Evolutionary conservation across 1,139 yeast species (phyloP).

Genomic region (Hansenula sp.): DNA sequence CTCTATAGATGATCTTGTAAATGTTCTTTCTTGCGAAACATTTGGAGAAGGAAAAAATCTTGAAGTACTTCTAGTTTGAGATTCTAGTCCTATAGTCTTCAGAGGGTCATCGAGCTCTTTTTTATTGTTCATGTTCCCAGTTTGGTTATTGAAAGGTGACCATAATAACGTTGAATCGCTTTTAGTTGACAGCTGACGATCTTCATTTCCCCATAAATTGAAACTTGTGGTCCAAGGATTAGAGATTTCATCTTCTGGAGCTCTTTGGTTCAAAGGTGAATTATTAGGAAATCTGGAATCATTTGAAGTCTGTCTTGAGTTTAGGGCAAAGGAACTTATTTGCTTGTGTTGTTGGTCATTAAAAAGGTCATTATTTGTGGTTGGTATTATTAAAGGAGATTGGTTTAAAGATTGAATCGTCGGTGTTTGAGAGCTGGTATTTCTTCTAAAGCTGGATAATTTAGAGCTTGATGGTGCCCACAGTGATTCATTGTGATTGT

Average conservation of each 20-base stretch:
- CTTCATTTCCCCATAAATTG: constrained; percentile 10
- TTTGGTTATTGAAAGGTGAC: constrained; percentile 18
- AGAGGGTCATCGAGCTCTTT: constrained; percentile 12
- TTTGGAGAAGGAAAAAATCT: constrained; percentile 36
- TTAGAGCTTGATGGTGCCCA: constrained; percentile 22
- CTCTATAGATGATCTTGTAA: constrained; percentile 12
- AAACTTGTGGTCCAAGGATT: constrained; percentile 15
- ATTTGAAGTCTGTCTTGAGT: constrained; percentile 6
- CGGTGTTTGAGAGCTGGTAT: constrained; percentile 9
- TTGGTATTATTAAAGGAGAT: constrained; percentile 18
- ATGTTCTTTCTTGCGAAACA: constrained; percentile 21
- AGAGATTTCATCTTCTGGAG: constrained; percentile 10
- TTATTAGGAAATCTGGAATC: background rate
- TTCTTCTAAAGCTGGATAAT: constrained; percentile 21
- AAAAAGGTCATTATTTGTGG: constrained; percentile 7
- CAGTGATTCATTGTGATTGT: background rate
- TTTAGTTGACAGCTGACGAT: constrained; percentile 20
- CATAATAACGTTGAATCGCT: constrained; percentile 21
- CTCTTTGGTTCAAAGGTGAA: constrained; percentile 2
- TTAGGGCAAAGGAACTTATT: constrained; percentile 1
- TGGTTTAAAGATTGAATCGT: constrained; percentile 14
- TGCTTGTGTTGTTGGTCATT: constrained; percentile 1
- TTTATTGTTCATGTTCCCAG: background rate
- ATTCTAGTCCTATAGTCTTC: constrained; percentile 3
- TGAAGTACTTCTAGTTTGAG: constrained; percentile 24